Evolutionary conservation across 371 early-diverging fungal species (phyloP).

Genomic region (Lichtheimia ornata): DNA sequence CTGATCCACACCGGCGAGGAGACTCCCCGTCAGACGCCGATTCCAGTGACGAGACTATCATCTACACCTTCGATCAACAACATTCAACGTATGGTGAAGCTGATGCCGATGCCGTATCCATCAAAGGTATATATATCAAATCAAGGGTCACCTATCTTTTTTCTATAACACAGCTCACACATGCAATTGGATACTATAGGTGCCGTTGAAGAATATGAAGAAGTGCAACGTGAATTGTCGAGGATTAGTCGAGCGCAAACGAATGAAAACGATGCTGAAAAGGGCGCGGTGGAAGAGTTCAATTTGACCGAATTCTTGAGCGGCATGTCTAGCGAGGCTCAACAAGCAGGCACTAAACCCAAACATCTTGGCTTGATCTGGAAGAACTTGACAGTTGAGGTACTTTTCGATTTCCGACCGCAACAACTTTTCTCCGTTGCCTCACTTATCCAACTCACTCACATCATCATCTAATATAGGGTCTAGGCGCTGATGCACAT

Average conservation of each 20-base stretch:
- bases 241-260: conserved; percentile 30
- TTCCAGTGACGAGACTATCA: no score
- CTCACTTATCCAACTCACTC: no score
- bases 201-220: conserved; percentile 45
- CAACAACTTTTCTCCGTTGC: no score
- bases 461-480: conserved; percentile 12
- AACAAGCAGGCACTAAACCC: conserved; percentile 22
- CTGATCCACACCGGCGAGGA: no score
- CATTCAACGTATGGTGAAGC: conserved; percentile 34
- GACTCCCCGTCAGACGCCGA: no score
- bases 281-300: conserved; percentile 31
- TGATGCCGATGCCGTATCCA: conserved; percentile 47
- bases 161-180: no score
- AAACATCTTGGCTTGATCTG: conserved; percentile 52
- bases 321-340: conserved; percentile 8
- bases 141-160: no score
- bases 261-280: conserved; percentile 18
- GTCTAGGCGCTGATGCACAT: conserved; percentile 42
- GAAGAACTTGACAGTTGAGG: conserved; percentile 44
- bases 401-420: background rate
- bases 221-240: conserved; percentile 44
- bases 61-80: no score
- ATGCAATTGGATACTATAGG: conserved; percentile 6
- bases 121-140: conserved; percentile 34
- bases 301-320: conserved; percentile 35